Evolutionary conservation across 495 filamentous ascomycete genomes (phyloP), one percentile per base, ranked within the genome.

Genomic region (Hypoxylon fragiforme): DNA sequence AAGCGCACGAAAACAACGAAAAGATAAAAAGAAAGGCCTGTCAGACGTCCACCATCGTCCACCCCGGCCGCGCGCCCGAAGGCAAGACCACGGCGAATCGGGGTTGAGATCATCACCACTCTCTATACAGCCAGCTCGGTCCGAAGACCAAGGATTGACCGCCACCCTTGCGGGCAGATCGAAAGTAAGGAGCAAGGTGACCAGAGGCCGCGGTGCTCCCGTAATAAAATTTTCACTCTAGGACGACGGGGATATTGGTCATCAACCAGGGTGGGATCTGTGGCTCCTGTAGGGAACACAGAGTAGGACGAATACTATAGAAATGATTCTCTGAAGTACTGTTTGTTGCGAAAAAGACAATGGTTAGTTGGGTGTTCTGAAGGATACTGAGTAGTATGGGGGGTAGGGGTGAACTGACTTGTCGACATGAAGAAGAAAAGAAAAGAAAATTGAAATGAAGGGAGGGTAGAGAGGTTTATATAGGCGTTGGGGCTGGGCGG

Each of bases 241-340:
- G 79, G 77, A 77, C 61, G 66, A 60, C 73, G 80, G 81, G 80
- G 80, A 81, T 79, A 73, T 75, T 18, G 73, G 55, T 81, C 77
- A 81, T 83, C 80, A 80, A 77, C 80, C 79, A 79, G 78, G 77
- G 77, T 81, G 75, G 77, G 73, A 71, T 81, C 78, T 80, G 77
- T 80, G 71, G 77, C 79, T 82, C 72, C 72, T 85, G 81, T 88
- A 81, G 82, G 85, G 77, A 87, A 84, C 80, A 83, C 82, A 88
- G 82, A 83, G 80, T 77, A 72, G 80, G 83, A 87, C 85, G 80
- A 87, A 76, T 85, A 88, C 86, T 90, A 86, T 89, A 89, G 82
- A 90, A 89, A 86, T 88, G 87, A 90, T 90, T 60, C 57, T 60
- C 57, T 60, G 57, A 60, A 60, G 57, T 60, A 60, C 56, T 60